Evolutionary conservation across 306 rosid species (phyloP).

Genomic region (Senna tora): DNA sequence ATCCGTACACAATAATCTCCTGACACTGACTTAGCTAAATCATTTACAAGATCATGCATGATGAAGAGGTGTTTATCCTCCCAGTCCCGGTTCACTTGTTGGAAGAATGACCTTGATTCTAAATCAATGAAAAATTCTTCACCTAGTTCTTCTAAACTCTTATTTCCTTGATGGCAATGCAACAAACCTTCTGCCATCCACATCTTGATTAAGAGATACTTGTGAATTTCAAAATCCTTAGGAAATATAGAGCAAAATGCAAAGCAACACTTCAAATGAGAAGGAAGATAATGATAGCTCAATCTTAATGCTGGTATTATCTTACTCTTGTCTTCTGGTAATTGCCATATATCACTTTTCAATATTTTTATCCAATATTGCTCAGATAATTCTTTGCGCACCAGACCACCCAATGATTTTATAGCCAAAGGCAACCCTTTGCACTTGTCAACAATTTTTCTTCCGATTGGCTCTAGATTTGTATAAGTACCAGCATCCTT

Average conservation of each 20-base stretch:
- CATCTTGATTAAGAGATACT: background rate
- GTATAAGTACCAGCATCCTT: background rate
- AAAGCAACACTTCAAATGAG: background rate
- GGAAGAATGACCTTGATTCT: background rate
- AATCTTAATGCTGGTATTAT: background rate
- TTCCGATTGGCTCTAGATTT: background rate
- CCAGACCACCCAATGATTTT: background rate
- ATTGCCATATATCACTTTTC: background rate
- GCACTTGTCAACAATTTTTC: background rate
- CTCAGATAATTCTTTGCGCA: background rate
- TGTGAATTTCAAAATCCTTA: background rate
- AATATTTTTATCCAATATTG: background rate
- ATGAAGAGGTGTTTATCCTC: no score
- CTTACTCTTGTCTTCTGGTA: background rate
- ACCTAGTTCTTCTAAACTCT: background rate
- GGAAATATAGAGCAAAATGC: slow-evolving; percentile 6
- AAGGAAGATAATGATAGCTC: background rate
- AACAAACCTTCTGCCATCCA: background rate
- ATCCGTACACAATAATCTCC: background rate
- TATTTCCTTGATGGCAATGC: background rate
- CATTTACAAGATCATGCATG: background rate
- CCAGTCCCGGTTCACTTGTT: no score
- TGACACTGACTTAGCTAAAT: background rate
- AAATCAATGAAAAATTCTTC: background rate
- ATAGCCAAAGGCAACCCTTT: background rate